Base-by-base conservation (phyloP, 495 filamentous ascomycete species). In the Penicillium steckii region DNA sequence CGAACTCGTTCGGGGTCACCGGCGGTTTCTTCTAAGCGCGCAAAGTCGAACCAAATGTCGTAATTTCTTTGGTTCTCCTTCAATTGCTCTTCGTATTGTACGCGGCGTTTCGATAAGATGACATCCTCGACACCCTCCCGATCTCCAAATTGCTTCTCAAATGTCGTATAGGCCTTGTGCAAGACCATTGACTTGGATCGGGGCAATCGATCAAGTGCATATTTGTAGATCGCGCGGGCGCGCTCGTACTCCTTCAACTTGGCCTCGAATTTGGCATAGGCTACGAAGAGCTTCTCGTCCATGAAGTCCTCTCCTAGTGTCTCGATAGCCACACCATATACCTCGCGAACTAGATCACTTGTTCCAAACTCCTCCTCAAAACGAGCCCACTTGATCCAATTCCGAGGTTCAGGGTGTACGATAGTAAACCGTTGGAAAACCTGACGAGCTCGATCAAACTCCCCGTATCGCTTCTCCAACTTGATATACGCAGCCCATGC, bases 321-420 rank as follows among this genome's bases (percentile, higher is more conserved):
- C 60, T 97, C 92, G 27, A 97, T 85, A 10, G 94, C 95, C 52
- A 80, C 77, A 6, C 91, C 91, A 65, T 91, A 97, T 7, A 97
- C 94, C 54, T 97, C 92, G 33, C 94, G 81, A 5, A 98, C 94
- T 60, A 92, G 63, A 62, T 96, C 94, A 61, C 84, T 88, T 0
- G 91, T 95, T 4, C 94, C 94, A 59, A 82, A 87, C 61, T 98
- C 95, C 69, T 97, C 94, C 66, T 98, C 94, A 60, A 97, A 98
- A 35, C 90, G 85, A 55, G 94, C 86, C 94, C 94, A 98, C 68
- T 97, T 97, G 66, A 97, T 91, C 95, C 95, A 98, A 57, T 97
- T 97, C 67, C 85, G 81, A 27, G 94, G 89, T 62, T 98, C 93
- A 8, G 95, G 91, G 63, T 97, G 95, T 3, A 98, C 93, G 33